Base-by-base conservation (phyloP, 768 basidiomycete genomes). In the Pleurotus djamor region DNA sequence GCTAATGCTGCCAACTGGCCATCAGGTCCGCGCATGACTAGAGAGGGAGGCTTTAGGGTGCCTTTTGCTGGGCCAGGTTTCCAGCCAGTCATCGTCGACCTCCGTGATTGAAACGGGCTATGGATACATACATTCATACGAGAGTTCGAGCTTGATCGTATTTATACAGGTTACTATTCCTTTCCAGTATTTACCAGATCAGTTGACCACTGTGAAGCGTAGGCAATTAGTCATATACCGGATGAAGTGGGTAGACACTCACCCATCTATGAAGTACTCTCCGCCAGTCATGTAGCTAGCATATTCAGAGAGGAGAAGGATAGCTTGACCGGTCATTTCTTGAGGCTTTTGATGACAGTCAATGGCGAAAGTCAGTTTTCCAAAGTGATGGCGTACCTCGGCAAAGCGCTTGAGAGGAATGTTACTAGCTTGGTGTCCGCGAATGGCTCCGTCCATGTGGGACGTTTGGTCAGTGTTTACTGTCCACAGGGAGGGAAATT, bases 381-480 rank as follows among this genome's bases (percentile, higher is more conserved):
- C n/a, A n/a, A n/a, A n/a, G n/a, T n/a, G n/a, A n/a, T n/a, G n/a
- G n/a, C n/a, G 12, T 4, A 82, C 83, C 77, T 85, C 63, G 0
- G 84, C 85, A 64, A 88, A 87, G 34, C 86, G 79, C 9, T 74
- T 68, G 5, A 88, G 71, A 5, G 86, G 85, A 2, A 88, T 65
- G 7, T 77, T 74, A 12, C 73, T 71, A 2, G 76, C 71, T 64
- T 87, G 86, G 65, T 75, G 81, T 0, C 81, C 76, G 16, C 75
- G 63, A 8, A 86, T 72, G 3, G 74, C 64, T 62, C 79, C 70
- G 28, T 83, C 82, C 83, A 85, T 82, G 34, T 77, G 67, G 2
- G 68, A 66, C 1, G 83, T 86, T 68, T 88, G 85, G 56, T 86
- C 85, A 1, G 86, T 87, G 4, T 79, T 70, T 9, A 86, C 86